phyloP scores from a whole-genome alignment of 768 basidiomycete species.

The Tricholoma saponaceum region DNA sequence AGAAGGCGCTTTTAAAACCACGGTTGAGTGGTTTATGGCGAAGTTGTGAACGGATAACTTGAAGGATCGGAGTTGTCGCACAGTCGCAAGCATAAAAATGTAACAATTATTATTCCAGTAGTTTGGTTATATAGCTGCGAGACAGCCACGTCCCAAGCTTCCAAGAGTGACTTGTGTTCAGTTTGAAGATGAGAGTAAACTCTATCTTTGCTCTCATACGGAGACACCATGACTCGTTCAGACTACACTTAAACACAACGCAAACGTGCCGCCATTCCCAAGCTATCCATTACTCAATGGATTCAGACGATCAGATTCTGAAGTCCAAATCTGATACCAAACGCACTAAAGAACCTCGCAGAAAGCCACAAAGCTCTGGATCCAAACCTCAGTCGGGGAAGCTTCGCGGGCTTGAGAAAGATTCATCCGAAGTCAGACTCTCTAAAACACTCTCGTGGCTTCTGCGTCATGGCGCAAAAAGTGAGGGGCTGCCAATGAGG shows the following conservation, averaged over 20 bases:
- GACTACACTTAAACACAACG: not conserved
- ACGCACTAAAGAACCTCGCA: conserved; percentile 3
- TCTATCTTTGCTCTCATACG: too few species aligned
- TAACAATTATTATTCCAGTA: too few species aligned
- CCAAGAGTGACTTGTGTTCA: too few species aligned
- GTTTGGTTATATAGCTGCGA: too few species aligned
- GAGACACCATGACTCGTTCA: too few species aligned
- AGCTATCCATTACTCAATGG: not conserved
- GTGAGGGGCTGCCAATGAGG: conserved; percentile 56
- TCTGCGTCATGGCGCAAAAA: conserved; percentile 68
- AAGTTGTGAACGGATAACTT: not conserved
- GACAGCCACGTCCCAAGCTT: too few species aligned
- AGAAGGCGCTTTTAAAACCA: conserved; percentile 48
- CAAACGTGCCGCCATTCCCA: not conserved
- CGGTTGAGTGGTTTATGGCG: conserved; percentile 38
- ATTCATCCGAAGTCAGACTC: conserved; percentile 63
- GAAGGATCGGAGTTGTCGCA: too few species aligned
- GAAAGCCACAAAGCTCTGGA: not conserved
- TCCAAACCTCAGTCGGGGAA: conserved; percentile 26
- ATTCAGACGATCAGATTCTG: not conserved
- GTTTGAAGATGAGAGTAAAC: too few species aligned
- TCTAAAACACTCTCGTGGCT: conserved; percentile 91
- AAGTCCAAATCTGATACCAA: not conserved
- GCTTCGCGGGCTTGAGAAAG: conserved; percentile 55
- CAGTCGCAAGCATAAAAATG: too few species aligned